Percentiles rank a stretch among this genome's conserved stretches.
Evolutionary conservation across 345 rosid genomes (phyloP).

Genomic region (Leavenworthia alabamica): DNA sequence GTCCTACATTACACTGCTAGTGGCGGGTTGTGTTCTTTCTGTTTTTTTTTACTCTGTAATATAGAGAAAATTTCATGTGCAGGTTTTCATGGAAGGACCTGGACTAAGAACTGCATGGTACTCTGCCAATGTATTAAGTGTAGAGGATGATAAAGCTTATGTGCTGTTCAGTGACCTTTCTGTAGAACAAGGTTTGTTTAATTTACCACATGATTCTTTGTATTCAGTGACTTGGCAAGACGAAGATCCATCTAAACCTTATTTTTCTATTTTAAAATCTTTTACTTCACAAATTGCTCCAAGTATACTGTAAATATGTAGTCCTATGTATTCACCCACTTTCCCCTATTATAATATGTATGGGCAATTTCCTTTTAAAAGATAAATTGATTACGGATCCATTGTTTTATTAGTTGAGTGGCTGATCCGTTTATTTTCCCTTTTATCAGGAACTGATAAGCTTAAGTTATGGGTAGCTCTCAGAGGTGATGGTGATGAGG

Average conservation of each 20-base stretch:
- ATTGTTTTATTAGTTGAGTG: conserved; percentile 5
- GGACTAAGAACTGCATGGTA: conserved; percentile 76
- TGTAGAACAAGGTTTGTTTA: conserved; percentile 57
- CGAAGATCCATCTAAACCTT: neutral
- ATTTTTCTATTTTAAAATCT: neutral
- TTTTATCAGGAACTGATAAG: conserved; percentile 52
- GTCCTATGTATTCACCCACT: too few species aligned
- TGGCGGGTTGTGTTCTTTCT: conserved; percentile 20
- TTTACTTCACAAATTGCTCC: neutral
- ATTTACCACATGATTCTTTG: neutral
- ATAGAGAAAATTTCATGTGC: neutral
- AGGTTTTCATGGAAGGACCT: conserved; percentile 79
- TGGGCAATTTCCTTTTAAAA: conserved; percentile 1
- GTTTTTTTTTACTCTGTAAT: too few species aligned
- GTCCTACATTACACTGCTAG: conserved; percentile 15
- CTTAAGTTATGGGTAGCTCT: conserved; percentile 86
- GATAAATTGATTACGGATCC: neutral
- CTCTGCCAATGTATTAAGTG: conserved; percentile 56
- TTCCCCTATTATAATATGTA: too few species aligned
- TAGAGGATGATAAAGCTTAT: conserved; percentile 72
- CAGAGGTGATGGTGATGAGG: conserved; percentile 45
- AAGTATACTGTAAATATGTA: neutral
- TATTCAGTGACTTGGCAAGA: neutral
- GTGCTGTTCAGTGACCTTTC: conserved; percentile 62
- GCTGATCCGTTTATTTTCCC: conserved; percentile 5